These are phyloP conservation scores for Petunia secreta DNA, from an alignment of 257 asterid species.

Conservation along the genomic window DNA sequence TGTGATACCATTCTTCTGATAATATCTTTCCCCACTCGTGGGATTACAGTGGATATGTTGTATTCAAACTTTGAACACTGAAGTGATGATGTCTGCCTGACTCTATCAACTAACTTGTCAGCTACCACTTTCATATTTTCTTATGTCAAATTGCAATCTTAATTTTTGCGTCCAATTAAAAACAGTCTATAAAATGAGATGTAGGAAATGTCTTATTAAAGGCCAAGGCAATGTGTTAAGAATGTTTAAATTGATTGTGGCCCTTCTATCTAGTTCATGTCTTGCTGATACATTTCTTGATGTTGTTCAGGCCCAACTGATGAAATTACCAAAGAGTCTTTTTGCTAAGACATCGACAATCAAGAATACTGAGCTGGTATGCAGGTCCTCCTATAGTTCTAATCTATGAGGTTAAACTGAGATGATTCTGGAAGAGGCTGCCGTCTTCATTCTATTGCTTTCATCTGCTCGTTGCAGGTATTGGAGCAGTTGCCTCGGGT, in stretches of 20 bases:
- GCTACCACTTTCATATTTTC: background rate
- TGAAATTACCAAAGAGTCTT: constrained; percentile 80
- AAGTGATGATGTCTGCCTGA: background rate
- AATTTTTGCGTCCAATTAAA: background rate
- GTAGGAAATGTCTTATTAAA: no score
- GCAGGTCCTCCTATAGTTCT: constrained; percentile 16
- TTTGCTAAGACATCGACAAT: constrained; percentile 65
- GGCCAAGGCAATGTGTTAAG: background rate
- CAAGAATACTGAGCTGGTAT: constrained; percentile 69
- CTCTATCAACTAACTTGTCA: background rate
- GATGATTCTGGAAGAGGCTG: constrained; percentile 20
- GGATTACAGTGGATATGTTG: no score
- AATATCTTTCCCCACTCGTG: background rate
- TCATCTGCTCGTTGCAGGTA: constrained; percentile 43
- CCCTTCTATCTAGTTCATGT: background rate
- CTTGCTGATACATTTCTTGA: background rate
- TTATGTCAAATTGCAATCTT: background rate
- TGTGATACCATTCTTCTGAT: background rate
- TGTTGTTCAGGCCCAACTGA: constrained; percentile 57
- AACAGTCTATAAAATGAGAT: background rate
- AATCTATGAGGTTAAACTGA: constrained; percentile 23
- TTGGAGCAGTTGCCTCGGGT: constrained; percentile 80
- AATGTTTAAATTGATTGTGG: background rate
- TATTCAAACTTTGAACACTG: background rate
- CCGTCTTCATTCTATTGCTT: constrained; percentile 28